These are phyloP conservation scores for Ophiobolus disseminans DNA, from an alignment of 2,329 filamentous ascomycete genomes.

Conservation along the genomic window DNA sequence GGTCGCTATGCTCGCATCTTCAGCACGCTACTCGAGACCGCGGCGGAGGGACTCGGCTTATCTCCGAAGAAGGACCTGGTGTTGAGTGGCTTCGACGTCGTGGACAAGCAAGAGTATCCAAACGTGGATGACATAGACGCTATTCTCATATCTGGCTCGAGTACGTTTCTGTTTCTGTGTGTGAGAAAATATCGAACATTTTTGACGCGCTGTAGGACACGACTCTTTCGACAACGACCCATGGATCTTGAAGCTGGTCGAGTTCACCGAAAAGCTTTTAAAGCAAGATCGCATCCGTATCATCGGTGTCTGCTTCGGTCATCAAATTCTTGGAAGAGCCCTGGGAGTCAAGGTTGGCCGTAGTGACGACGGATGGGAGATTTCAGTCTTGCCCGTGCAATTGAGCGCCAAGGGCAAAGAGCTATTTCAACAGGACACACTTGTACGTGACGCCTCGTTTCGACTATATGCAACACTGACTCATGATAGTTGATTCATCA, in stretches of 20 bases:
- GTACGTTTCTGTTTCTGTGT: too few relatives aligned
- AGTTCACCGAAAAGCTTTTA: slow-evolving; percentile 69
- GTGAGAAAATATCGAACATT: slow-evolving; percentile 14
- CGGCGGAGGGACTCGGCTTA: slow-evolving; percentile 56
- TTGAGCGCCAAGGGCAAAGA: slow-evolving; percentile 74
- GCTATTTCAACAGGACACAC: slow-evolving; percentile 70
- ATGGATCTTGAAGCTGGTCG: slow-evolving; percentile 79
- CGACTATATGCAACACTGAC: neutral
- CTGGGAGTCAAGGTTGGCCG: slow-evolving; percentile 71
- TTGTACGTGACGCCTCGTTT: slow-evolving; percentile 54
- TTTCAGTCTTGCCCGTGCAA: slow-evolving; percentile 73
- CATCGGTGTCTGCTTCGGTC: slow-evolving; percentile 86
- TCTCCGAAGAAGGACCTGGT: slow-evolving; percentile 56
- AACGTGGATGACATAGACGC: slow-evolving; percentile 77
- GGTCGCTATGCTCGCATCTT: slow-evolving; percentile 73
- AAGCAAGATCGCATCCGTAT: slow-evolving; percentile 69
- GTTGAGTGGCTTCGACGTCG: slow-evolving; percentile 74
- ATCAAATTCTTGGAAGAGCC: slow-evolving; percentile 81
- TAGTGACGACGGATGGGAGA: slow-evolving; percentile 78
- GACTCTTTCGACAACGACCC: slow-evolving; percentile 75
- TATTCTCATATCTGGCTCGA: slow-evolving; percentile 77
- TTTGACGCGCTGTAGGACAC: slow-evolving; percentile 59
- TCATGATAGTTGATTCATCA: slow-evolving; percentile 71
- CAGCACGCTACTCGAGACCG: slow-evolving; percentile 58
- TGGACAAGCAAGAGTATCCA: slow-evolving; percentile 74